Base-by-base conservation (phyloP, 306 rosid species). In the Lathyrus aphaca region DNA sequence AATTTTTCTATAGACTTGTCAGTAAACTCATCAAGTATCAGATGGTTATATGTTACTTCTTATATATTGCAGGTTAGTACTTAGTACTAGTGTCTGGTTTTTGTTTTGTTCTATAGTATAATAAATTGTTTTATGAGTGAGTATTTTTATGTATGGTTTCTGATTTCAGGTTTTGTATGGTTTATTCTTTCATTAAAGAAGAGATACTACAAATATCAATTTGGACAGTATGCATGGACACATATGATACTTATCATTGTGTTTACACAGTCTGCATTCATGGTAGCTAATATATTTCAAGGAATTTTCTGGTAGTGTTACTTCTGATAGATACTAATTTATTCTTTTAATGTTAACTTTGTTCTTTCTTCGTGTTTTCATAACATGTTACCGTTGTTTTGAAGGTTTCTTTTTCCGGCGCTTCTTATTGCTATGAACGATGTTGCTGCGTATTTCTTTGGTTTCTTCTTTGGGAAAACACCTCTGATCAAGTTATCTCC, bases 161-260 rank as follows among this genome's bases (percentile, higher is more conserved):
- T 54, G 63, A 68, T 75, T 67, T 74, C 92, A 91, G 99, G 99
- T 79, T 95, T 95, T 72, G 89, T 95, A 79, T 89, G 97, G 97
- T 95, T 95, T 84, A 94, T 95, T 82, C 94, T 95, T 77, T 87
- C 99, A 15, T 73, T 95, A 44, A 95, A 85, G 86, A 89, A 88
- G 88, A 91, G 84, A 86, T 89, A 79, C 80, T 89, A 91, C 91
- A 91, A 95, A 79, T 95, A 95, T 79, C 97, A 94, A 73, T 94
- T 94, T 86, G 96, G 97, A 72, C 97, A 94, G 86, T 94, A 85
- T 87, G 97, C 99, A 66, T 95, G 97, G 97, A 95, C 97, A 37
- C 97, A 95, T 81, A 95, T 95, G 99, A 95, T 91, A 81, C 89
- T 95, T 51, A 89, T 91, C 64, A 86, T 89, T 23, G 97, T 95